Conservation (phyloP, 2,329 filamentous ascomycete genomes). For the Scortechinia acanthostroma region DNA sequence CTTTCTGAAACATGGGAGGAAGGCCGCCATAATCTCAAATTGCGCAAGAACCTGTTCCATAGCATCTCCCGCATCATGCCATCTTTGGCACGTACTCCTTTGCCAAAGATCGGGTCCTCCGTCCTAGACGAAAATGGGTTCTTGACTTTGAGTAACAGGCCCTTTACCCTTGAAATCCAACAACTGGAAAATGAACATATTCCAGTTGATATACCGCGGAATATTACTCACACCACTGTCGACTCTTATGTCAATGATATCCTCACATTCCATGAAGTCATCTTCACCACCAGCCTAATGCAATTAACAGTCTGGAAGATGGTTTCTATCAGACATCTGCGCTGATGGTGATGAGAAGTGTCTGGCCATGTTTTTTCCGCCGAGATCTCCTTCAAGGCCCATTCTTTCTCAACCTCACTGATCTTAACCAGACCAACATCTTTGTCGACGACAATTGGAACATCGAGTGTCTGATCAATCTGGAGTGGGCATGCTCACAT, state of each 20-base stretch:
- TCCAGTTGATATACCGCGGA: slow-evolving; percentile 17
- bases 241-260: slow-evolving; percentile 19
- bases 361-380: slow-evolving; percentile 10
- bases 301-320: slow-evolving; percentile 15
- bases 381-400: slow-evolving; percentile 15
- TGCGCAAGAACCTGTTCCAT: slow-evolving; percentile 11
- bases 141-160: slow-evolving; percentile 21
- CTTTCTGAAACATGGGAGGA: slow-evolving; percentile 16
- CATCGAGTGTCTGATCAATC: slow-evolving; percentile 19
- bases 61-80: slow-evolving; percentile 13
- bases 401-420: slow-evolving; percentile 22
- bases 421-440: slow-evolving; percentile 28
- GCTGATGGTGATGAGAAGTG: slow-evolving; percentile 15
- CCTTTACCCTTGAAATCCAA: slow-evolving; percentile 19
- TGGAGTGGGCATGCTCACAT: slow-evolving; percentile 19
- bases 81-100: slow-evolving; percentile 10
- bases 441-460: slow-evolving; percentile 24
- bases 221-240: slow-evolving; percentile 16
- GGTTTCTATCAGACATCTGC: slow-evolving; percentile 17
- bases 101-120: slow-evolving; percentile 21
- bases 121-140: slow-evolving; percentile 15
- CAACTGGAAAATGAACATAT: slow-evolving; percentile 22
- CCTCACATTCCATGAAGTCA: slow-evolving; percentile 21
- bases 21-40: slow-evolving; percentile 8
- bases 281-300: slow-evolving; percentile 20